These are phyloP conservation scores for Metarhizium brunneum DNA, from an alignment of 2,329 filamentous ascomycete genomes.

Conservation along the genomic window DNA sequence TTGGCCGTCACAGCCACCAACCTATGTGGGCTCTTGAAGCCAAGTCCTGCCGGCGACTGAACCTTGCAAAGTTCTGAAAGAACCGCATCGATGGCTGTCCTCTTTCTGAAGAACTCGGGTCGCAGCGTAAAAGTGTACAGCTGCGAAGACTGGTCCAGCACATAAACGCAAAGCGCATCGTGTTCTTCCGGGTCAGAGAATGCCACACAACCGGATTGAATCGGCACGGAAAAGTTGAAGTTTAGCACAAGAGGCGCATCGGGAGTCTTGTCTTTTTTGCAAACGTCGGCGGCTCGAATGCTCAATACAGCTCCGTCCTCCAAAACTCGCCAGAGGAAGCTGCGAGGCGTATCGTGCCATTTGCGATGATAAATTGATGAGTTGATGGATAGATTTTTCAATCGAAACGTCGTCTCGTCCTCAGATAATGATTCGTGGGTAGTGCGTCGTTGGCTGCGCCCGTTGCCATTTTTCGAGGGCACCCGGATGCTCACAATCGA, in stretches of 20 bases:
- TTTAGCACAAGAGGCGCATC: conserved; percentile 70
- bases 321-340: conserved; percentile 84
- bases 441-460: conserved; percentile 31
- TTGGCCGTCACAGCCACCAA: conserved; percentile 65
- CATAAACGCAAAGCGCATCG: conserved; percentile 70
- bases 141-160: conserved; percentile 67
- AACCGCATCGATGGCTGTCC: conserved; percentile 60
- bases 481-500: conserved; percentile 64
- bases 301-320: conserved; percentile 74
- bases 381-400: conserved; percentile 64
- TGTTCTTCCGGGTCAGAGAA: conserved; percentile 72
- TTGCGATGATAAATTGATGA: conserved; percentile 79
- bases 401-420: conserved; percentile 66
- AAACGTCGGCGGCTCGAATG: conserved; percentile 73
- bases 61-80: conserved; percentile 70
- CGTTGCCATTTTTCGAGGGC: conserved; percentile 41
- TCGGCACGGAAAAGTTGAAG: conserved; percentile 64
- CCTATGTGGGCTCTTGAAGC: conserved; percentile 71
- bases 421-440: conserved; percentile 33
- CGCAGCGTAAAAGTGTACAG: conserved; percentile 78
- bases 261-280: conserved; percentile 52
- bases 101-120: conserved; percentile 70
- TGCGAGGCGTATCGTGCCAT: conserved; percentile 66
- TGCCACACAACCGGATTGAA: conserved; percentile 70
- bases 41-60: conserved; percentile 62